Percentiles rank a stretch among this genome's conserved stretches.
These are phyloP conservation scores for Fusarium nelsonii DNA, from an alignment of 2,329 filamentous ascomycete species.

Conservation along the genomic window DNA sequence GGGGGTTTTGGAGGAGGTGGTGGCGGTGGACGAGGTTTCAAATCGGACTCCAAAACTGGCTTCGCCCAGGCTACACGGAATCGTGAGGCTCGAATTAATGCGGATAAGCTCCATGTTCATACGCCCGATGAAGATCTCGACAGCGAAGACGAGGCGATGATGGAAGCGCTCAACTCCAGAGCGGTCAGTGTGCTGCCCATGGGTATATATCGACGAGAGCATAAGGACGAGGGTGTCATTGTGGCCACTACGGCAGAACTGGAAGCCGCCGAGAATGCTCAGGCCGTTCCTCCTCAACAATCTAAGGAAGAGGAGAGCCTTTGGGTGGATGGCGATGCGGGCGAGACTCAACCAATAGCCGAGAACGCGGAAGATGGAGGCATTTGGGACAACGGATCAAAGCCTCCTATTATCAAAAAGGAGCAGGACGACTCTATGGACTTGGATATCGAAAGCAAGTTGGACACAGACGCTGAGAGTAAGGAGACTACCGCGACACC, in stretches of 20 bases:
- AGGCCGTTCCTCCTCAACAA: constrained; percentile 38
- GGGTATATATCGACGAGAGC: constrained; percentile 67
- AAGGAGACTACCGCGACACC: constrained; percentile 44
- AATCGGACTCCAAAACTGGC: constrained; percentile 54
- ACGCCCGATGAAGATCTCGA: constrained; percentile 59
- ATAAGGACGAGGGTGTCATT: constrained; percentile 65
- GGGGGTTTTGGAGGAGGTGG: constrained; percentile 49
- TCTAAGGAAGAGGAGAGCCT: constrained; percentile 56
- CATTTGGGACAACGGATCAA: constrained; percentile 60
- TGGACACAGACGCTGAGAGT: constrained; percentile 37
- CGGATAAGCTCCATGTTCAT: constrained; percentile 65
- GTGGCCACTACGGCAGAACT: constrained; percentile 70
- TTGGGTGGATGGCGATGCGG: constrained; percentile 57
- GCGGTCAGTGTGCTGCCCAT: constrained; percentile 61
- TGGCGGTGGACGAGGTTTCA: constrained; percentile 47
- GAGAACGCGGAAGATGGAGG: constrained; percentile 55
- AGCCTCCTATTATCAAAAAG: constrained; percentile 57
- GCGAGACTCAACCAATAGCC: constrained; percentile 42
- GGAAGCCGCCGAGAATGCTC: constrained; percentile 64
- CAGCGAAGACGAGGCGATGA: constrained; percentile 60
- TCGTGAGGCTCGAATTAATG: constrained; percentile 66
- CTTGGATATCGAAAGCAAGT: constrained; percentile 53
- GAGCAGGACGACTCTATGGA: constrained; percentile 59
- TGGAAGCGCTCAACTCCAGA: constrained; percentile 51
- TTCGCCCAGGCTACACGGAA: constrained; percentile 54